Conservation (phyloP, 2,329 filamentous ascomycete genomes). For the Lasiodiplodia sp. region DNA sequence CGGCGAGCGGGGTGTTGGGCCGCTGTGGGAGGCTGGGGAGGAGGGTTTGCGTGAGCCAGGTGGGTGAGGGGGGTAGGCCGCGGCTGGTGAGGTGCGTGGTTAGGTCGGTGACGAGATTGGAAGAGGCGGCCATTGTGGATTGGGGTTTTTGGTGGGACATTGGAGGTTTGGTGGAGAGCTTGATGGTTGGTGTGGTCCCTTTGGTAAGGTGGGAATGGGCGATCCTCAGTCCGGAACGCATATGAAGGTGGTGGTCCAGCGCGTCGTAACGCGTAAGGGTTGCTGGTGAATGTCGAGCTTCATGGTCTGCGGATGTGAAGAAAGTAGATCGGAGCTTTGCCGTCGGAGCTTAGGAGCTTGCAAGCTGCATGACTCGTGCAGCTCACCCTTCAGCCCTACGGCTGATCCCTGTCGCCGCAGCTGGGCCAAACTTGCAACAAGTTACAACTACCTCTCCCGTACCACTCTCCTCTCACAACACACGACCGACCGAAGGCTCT, state of each 20-base stretch:
- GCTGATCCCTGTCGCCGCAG: conserved; percentile 11
- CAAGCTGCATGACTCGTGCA: conserved; percentile 23
- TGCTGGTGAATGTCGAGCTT: not conserved
- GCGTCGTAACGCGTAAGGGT: not conserved
- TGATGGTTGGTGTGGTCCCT: not conserved
- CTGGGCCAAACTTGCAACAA: conserved; percentile 1
- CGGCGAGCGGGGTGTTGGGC: conserved; percentile 68
- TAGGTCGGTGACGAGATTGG: conserved; percentile 44
- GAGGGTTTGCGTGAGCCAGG: conserved; percentile 70
- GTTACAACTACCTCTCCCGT: not conserved
- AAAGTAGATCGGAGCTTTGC: not conserved
- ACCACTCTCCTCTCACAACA: not conserved
- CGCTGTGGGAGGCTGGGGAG: conserved; percentile 57
- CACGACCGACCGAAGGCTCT: not conserved
- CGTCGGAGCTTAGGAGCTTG: not conserved
- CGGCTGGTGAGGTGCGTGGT: conserved; percentile 63
- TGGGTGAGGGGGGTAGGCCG: conserved; percentile 61
- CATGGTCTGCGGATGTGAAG: not conserved
- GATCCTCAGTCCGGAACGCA: not conserved
- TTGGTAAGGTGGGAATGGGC: not conserved
- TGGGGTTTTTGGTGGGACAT: not conserved
- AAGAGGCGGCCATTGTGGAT: not conserved
- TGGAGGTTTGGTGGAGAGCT: not conserved
- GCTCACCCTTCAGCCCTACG: conserved; percentile 29
- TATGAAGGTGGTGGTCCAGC: no score